phyloP scores from a whole-genome alignment of 441 rosid genomes.

The Euphorbia celastroides region DNA sequence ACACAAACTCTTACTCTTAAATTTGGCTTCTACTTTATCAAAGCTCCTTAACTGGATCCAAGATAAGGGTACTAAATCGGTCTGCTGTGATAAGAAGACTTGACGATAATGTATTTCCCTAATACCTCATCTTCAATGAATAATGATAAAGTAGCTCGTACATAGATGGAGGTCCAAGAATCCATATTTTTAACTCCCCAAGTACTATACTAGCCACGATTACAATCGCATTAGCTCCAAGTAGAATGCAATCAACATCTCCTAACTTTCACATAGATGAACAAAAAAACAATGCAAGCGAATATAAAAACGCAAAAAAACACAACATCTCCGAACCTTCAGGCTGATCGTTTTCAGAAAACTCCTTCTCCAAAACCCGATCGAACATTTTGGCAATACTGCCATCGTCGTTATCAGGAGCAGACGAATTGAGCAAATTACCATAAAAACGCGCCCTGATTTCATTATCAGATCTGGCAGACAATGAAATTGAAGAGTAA shows the following conservation, averaged over 20 bases:
- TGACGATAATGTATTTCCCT: background rate
- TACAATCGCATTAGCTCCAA: background rate
- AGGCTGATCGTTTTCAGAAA: slow-evolving; percentile 83
- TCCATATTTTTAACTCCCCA: background rate
- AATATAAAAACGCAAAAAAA: background rate
- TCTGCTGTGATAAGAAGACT: background rate
- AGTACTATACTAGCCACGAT: background rate
- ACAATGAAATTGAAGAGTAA: slow-evolving; percentile 18
- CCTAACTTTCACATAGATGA: background rate
- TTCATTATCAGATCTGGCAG: slow-evolving; percentile 83
- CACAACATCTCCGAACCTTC: slow-evolving; percentile 44
- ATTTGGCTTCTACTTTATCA: background rate
- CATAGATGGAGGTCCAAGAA: background rate
- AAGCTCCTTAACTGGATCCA: slow-evolving; percentile 2
- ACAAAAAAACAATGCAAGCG: background rate
- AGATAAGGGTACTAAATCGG: background rate
- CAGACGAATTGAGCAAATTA: slow-evolving; percentile 61
- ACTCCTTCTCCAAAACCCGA: slow-evolving; percentile 88
- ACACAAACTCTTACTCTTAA: background rate
- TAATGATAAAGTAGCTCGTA: background rate
- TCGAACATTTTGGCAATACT: slow-evolving; percentile 93
- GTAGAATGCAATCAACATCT: slow-evolving; percentile 1
- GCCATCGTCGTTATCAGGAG: slow-evolving; percentile 53
- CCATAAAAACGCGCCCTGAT: slow-evolving; percentile 87
- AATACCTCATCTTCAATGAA: background rate